phyloP scores from a whole-genome alignment of 805 yeast species.

The Candida awuae region DNA sequence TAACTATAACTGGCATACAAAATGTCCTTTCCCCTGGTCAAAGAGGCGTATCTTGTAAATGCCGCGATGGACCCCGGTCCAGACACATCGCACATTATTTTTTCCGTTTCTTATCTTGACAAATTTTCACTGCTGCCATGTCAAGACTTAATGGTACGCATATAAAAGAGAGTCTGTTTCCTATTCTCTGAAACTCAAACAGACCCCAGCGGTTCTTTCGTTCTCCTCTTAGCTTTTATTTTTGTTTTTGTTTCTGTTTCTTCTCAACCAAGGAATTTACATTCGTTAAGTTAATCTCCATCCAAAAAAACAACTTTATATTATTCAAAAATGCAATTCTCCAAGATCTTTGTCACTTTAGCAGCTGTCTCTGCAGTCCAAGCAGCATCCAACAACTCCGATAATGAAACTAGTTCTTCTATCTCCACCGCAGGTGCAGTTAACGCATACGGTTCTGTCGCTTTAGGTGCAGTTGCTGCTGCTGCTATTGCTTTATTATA shows the following conservation, averaged over 20 bases:
- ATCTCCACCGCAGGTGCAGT: slow-evolving; percentile 36
- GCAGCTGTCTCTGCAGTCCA: slow-evolving; percentile 64
- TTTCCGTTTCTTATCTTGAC: not conserved
- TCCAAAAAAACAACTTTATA: too few species aligned
- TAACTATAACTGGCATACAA: too few species aligned
- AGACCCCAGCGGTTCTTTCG: too few species aligned
- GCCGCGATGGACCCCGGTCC: not conserved
- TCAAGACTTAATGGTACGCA: not conserved
- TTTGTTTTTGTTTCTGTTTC: not conserved
- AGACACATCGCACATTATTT: not conserved
- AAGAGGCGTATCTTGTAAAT: not conserved
- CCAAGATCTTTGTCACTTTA: slow-evolving; percentile 56
- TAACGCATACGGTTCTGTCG: slow-evolving; percentile 55
- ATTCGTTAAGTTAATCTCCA: too few species aligned
- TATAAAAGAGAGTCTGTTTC: not conserved
- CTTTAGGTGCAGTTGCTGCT: slow-evolving; percentile 77
- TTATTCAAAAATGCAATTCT: slow-evolving; percentile 75
- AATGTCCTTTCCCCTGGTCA: not conserved
- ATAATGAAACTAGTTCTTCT: slow-evolving; percentile 28
- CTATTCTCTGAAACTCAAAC: not conserved
- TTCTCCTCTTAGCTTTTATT: not conserved
- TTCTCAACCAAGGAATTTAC: slow-evolving; percentile 1
- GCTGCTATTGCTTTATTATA: slow-evolving; percentile 56
- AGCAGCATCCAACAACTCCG: slow-evolving; percentile 44
- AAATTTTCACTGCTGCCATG: not conserved